Conservation (phyloP, 257 asterid species). For the Linaria vulgaris region DNA sequence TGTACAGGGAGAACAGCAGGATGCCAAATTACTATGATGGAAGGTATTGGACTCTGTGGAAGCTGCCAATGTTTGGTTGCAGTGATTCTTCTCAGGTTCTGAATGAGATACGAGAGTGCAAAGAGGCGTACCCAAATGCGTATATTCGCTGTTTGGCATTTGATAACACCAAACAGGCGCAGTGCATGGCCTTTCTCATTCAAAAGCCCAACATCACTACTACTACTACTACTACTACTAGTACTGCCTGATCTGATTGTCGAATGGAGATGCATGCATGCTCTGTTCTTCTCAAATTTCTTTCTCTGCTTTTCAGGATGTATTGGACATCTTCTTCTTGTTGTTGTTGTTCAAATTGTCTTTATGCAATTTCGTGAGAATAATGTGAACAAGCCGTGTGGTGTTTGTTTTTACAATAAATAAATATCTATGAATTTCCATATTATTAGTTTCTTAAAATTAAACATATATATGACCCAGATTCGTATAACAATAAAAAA, state of each 20-base stretch:
- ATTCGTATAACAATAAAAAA: too few relatives aligned
- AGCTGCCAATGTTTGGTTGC: conserved; percentile 50
- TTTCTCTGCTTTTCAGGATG: too few relatives aligned
- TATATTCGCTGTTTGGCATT: conserved; percentile 55
- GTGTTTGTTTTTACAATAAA: too few relatives aligned
- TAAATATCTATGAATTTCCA: too few relatives aligned
- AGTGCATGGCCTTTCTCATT: conserved; percentile 54
- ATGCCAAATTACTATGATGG: conserved; percentile 47
- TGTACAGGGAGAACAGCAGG: conserved; percentile 32
- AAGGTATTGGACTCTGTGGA: conserved; percentile 45
- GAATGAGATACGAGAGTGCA: conserved; percentile 48
- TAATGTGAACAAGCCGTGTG: too few relatives aligned
- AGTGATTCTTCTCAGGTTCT: conserved; percentile 34
- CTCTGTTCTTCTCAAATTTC: too few relatives aligned
- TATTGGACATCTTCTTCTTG: too few relatives aligned
- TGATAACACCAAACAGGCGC: conserved; percentile 45
- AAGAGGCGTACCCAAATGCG: conserved; percentile 47
- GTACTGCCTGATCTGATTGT: neutral
- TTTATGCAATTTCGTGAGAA: too few relatives aligned
- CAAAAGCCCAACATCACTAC: conserved; percentile 36
- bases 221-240: neutral
- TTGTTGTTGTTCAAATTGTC: too few relatives aligned
- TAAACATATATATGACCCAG: too few relatives aligned
- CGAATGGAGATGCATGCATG: too few relatives aligned
- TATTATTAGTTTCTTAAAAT: too few relatives aligned